Evolutionary conservation across 2,329 filamentous ascomycete genomes (phyloP).

Genomic region (Pyrenochaeta sp.): DNA sequence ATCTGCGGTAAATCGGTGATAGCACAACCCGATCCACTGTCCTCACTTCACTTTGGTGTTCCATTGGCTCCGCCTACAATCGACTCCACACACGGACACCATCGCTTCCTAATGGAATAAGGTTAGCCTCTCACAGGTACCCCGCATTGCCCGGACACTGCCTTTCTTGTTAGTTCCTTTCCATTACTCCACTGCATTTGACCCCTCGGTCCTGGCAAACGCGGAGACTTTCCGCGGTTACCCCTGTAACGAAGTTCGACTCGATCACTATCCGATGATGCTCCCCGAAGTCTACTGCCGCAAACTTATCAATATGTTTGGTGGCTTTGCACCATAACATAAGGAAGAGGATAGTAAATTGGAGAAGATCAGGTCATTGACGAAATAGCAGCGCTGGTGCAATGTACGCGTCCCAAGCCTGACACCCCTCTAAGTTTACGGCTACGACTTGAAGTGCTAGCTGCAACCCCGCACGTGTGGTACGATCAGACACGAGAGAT

Average conservation of each 20-base stretch:
- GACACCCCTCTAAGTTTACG: neutral
- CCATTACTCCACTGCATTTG: neutral
- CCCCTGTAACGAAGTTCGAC: neutral
- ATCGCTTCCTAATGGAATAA: neutral
- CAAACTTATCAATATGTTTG: neutral
- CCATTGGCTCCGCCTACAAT: neutral
- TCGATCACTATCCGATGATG: constrained; percentile 3
- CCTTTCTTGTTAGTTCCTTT: neutral
- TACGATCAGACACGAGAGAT: neutral
- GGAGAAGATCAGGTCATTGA: neutral
- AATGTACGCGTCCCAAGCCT: neutral
- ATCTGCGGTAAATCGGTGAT: neutral
- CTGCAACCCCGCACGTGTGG: constrained; percentile 2
- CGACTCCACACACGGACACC: neutral
- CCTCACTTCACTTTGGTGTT: neutral
- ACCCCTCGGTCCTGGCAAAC: neutral
- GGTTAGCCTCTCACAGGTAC: constrained; percentile 1
- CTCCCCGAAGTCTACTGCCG: constrained; percentile 3
- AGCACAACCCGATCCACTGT: neutral
- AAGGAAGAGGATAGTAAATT: neutral
- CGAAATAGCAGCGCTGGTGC: neutral
- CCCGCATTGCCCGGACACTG: constrained; percentile 5
- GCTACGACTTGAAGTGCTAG: neutral
- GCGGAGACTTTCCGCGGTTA: neutral
- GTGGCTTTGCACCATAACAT: neutral